Percentiles rank a stretch among this genome's conserved stretches.
phyloP scores from a whole-genome alignment of 23 red algal species.

The Gracilaria gracilis region DNA sequence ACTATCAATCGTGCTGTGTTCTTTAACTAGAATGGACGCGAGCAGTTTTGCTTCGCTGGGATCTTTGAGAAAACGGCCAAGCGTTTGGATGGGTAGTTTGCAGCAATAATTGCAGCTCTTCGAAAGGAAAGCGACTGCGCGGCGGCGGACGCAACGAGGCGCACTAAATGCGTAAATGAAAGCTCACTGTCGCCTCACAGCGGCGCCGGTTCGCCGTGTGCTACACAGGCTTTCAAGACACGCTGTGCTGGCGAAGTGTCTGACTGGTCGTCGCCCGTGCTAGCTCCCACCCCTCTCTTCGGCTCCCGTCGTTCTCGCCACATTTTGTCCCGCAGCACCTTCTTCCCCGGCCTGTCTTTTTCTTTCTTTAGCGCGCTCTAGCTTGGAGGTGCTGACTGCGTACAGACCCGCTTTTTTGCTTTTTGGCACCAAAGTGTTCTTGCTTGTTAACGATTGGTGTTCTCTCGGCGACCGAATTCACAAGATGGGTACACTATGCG shows the following conservation, averaged over 20 bases:
- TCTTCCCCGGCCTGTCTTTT: no score
- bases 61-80: neutral
- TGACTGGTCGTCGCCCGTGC: no score
- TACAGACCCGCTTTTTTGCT: no score
- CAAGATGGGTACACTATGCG: conserved; percentile 9
- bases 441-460: neutral
- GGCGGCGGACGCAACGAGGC: neutral
- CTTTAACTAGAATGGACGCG: neutral
- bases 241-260: no score
- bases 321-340: no score
- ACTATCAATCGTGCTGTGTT: no score
- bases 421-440: neutral
- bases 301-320: no score
- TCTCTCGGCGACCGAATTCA: neutral
- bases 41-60: neutral
- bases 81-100: neutral
- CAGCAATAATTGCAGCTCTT: no score
- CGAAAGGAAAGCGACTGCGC: neutral
- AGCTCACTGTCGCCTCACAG: neutral
- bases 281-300: no score
- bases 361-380: no score
- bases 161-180: neutral
- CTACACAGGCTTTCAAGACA: neutral
- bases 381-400: no score
- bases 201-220: neutral